phyloP scores from a whole-genome alignment of 768 basidiomycete genomes.

The Boletus eberwhitei region DNA sequence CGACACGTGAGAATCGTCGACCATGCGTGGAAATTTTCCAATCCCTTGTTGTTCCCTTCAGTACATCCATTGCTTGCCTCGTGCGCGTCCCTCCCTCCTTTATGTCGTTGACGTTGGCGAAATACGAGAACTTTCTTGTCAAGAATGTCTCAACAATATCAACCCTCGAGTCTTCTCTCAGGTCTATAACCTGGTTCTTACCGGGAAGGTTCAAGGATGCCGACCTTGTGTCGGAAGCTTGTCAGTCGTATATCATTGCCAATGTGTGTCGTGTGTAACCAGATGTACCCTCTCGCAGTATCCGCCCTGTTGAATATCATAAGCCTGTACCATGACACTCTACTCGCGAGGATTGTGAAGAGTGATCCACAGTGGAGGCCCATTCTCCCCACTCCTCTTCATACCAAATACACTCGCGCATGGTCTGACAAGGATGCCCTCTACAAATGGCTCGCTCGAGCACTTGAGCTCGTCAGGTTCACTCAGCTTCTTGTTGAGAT shows the following conservation, averaged over 20 bases:
- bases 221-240: constrained; percentile 89
- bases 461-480: constrained; percentile 74
- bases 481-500: constrained; percentile 89
- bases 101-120: constrained; percentile 64
- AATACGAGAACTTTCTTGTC: constrained; percentile 81
- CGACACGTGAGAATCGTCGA: background rate
- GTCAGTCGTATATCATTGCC: constrained; percentile 51
- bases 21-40: constrained; percentile 6
- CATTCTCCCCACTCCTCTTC: constrained; percentile 70
- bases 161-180: constrained; percentile 81
- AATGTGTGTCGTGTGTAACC: constrained; percentile 15
- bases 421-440: constrained; percentile 67
- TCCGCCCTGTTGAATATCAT: constrained; percentile 83
- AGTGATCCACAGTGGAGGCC: constrained; percentile 68
- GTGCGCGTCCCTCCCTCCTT: background rate
- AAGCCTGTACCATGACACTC: constrained; percentile 92
- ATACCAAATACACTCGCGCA: constrained; percentile 86
- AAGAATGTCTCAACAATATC: constrained; percentile 84
- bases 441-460: constrained; percentile 79
- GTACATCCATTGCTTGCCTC: background rate
- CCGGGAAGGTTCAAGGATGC: constrained; percentile 98
- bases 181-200: constrained; percentile 92
- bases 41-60: background rate
- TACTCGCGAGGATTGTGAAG: constrained; percentile 68
- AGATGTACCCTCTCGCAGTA: constrained; percentile 45